Evolutionary conservation across 2,329 filamentous ascomycete genomes (phyloP).

Genomic region (Diaporthe aspalathi): DNA sequence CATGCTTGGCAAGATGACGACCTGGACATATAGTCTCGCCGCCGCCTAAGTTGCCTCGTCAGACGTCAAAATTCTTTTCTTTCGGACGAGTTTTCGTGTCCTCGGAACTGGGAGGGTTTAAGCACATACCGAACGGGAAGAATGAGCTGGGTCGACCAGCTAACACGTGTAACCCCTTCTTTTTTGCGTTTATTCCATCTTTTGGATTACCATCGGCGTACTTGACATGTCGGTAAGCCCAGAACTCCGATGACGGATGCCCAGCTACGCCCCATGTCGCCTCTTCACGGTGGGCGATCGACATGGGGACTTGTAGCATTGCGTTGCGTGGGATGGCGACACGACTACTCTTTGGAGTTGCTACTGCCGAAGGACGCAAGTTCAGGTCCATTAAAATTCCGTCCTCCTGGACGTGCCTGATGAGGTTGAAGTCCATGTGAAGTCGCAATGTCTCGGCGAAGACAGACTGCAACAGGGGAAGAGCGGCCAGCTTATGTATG

Average conservation of each 20-base stretch:
- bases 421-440: conserved; percentile 44
- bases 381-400: conserved; percentile 39
- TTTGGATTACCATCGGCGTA: neutral
- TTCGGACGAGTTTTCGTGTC: no score
- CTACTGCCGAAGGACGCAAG: neutral
- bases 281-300: conserved; percentile 42
- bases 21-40: conserved; percentile 52
- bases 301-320: conserved; percentile 43
- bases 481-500: conserved; percentile 38
- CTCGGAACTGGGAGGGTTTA: no score
- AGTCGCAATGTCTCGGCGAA: conserved; percentile 45
- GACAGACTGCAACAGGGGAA: conserved; percentile 46
- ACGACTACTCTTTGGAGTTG: neutral
- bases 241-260: conserved; percentile 38
- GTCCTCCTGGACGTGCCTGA: conserved; percentile 42
- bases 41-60: conserved; percentile 43
- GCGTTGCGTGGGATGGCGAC: conserved; percentile 35
- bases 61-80: neutral
- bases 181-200: neutral
- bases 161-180: conserved; percentile 5
- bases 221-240: conserved; percentile 37
- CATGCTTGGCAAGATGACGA: conserved; percentile 53
- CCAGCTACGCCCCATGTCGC: conserved; percentile 29
- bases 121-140: conserved; percentile 33
- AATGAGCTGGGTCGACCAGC: conserved; percentile 17